Base-by-base conservation (phyloP, 805 yeast genomes). In the Metschnikowia proteae region DNA sequence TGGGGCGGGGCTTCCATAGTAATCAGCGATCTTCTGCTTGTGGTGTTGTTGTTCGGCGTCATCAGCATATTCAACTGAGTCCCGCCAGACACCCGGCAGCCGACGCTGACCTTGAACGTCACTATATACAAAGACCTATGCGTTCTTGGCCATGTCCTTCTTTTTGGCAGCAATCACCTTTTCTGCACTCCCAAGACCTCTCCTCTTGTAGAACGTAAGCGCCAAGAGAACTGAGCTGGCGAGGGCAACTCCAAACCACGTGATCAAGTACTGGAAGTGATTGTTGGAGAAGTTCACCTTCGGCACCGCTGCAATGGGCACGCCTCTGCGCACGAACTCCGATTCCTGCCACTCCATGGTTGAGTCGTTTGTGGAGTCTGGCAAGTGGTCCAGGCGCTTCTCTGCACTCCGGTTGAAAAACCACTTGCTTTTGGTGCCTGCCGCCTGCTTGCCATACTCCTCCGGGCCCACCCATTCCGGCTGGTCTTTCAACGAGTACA, bases 241-340 rank as follows among this genome's bases (percentile, higher is more conserved):
- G 36, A 86, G 59, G 1, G 90, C 82, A 38, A 92, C 77, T 0
- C 97, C 96, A 64, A 88, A 92, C 99, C 99, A 94, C 0, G 99
- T 94, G 22, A 89, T 81, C 60, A 94, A 70, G 64, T 94, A 94
- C 65, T 92, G 96, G 65, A 91, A 68, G 63, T 94, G 99, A 62
- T 90, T 89, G 65, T 94, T 94, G 52, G 86, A 82, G 62, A 88
- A 78, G 56, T 84, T 91, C 31, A 92, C 80, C 57, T 81, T 81
- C n/a, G 97, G 91, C 6, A 74, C 68, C 47, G 85, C 82, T 1
- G 96, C 99, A 8, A 94, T 64, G 8, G 99, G 99, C 5, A 92
- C 92, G 46, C 99, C 99, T 4, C 88, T 84, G 49, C 76, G 79
- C 47, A 82, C 69, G 60, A 86, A 82, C 65, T 88, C 76, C 50